Evolutionary conservation across 805 yeast species (phyloP).

Genomic region (Wickerhamiella lipophila): DNA sequence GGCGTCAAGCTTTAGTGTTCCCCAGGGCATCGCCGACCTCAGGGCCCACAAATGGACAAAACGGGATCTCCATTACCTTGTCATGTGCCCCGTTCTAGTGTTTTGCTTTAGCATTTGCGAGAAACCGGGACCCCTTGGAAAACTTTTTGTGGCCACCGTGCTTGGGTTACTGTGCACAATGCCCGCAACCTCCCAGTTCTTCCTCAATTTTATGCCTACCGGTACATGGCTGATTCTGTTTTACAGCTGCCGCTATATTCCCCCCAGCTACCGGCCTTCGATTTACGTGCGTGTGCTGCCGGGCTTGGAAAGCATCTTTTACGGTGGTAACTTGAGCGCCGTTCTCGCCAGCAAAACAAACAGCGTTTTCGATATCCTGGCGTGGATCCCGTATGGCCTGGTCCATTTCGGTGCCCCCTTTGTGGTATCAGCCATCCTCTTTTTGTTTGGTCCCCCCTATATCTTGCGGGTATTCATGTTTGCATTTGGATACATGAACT

Average conservation of each 20-base stretch:
- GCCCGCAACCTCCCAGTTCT: constrained; percentile 76
- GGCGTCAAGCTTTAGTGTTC: constrained; percentile 27
- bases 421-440: constrained; percentile 63
- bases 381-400: constrained; percentile 92
- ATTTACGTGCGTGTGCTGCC: constrained; percentile 81
- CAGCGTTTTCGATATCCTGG: constrained; percentile 60
- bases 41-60: constrained; percentile 25
- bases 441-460: constrained; percentile 86
- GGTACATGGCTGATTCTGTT: constrained; percentile 76
- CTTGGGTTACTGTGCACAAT: constrained; percentile 40
- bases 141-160: constrained; percentile 30
- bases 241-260: constrained; percentile 63
- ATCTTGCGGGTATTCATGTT: constrained; percentile 72
- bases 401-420: constrained; percentile 87
- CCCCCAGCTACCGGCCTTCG: constrained; percentile 67
- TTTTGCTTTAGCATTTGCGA: constrained; percentile 34
- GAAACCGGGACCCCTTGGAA: constrained; percentile 25
- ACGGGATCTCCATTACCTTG: constrained; percentile 39
- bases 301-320: constrained; percentile 79
- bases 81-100: constrained; percentile 38
- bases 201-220: constrained; percentile 70
- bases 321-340: constrained; percentile 80
- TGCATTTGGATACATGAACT: constrained; percentile 90
- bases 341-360: constrained; percentile 63
- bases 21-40: constrained; percentile 26